Percentiles rank a stretch among this genome's conserved stretches.
Evolutionary conservation across 1,284 basidiomycete species (phyloP).

Genomic region (Ustilago shanxiensis): DNA sequence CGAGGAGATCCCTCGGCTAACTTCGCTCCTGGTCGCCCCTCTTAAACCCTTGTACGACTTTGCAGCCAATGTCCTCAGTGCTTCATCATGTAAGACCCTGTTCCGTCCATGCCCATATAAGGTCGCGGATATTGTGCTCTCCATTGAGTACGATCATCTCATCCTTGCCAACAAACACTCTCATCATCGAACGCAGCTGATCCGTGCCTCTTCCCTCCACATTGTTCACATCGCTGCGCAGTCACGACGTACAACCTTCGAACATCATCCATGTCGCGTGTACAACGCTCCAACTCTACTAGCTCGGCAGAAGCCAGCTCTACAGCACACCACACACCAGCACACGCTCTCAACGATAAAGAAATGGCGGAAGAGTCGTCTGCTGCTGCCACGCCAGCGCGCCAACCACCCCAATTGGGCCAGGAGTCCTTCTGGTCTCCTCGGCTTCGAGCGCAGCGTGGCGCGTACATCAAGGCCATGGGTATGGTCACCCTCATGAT

Average conservation of each 20-base stretch:
- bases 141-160: neutral
- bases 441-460: constrained; percentile 35
- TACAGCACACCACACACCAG: constrained; percentile 1
- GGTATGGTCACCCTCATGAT: constrained; percentile 38
- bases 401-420: constrained; percentile 35
- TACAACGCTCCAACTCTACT: constrained; percentile 4
- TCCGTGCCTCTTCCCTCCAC: neutral
- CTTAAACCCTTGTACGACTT: neutral
- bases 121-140: neutral
- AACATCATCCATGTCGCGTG: constrained; percentile 17
- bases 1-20: neutral
- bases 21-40: neutral
- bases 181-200: neutral
- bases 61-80: neutral
- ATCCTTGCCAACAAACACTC: neutral
- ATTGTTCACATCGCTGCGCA: neutral
- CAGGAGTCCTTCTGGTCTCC: constrained; percentile 56
- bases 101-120: neutral
- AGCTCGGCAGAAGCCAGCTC: constrained; percentile 18
- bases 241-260: neutral
- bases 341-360: neutral
- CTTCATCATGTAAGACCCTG: neutral
- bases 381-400: constrained; percentile 23
- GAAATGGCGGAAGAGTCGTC: constrained; percentile 9
- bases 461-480: constrained; percentile 49